A percentile compares a stretch with the other conserved stretches of the same genome.
Conservation (phyloP, 768 basidiomycete species). For the Cantharellus anzutake region DNA sequence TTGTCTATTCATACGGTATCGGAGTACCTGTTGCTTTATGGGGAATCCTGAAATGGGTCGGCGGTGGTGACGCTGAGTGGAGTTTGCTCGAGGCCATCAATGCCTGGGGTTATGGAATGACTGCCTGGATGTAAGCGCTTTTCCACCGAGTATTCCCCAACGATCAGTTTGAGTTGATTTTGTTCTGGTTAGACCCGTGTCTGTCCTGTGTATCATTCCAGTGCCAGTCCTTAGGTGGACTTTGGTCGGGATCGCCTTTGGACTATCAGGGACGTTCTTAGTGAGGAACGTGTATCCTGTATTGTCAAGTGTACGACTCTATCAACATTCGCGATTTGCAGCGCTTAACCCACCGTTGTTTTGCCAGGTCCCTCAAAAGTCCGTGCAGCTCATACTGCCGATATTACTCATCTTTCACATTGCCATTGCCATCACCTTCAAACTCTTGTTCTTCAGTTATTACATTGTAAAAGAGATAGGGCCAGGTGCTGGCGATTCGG, state of each 20-base stretch:
- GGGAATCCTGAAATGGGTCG: conserved; percentile 60
- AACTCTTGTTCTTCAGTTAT: conserved; percentile 53
- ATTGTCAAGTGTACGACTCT: conserved; percentile 48
- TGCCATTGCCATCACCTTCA: conserved; percentile 68
- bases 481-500: not conserved
- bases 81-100: conserved; percentile 46
- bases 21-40: conserved; percentile 68
- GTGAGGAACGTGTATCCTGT: conserved; percentile 75
- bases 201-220: conserved; percentile 73
- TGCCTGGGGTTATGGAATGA: conserved; percentile 24
- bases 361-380: conserved; percentile 63
- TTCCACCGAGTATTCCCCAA: not conserved
- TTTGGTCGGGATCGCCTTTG: conserved; percentile 51
- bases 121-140: conserved; percentile 12
- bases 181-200: conserved; percentile 68
- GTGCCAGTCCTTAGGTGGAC: conserved; percentile 68
- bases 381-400: conserved; percentile 66
- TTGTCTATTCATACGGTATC: conserved; percentile 80
- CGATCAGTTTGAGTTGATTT: conserved; percentile 19
- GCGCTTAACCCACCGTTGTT: not conserved
- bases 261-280: conserved; percentile 76
- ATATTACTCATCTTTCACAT: conserved; percentile 57
- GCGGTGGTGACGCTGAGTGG: conserved; percentile 66
- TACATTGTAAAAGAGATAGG: conserved; percentile 27
- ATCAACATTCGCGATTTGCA: not conserved